These are phyloP conservation scores for Candida boleticola DNA, from an alignment of 805 yeast genomes.

Conservation along the genomic window DNA sequence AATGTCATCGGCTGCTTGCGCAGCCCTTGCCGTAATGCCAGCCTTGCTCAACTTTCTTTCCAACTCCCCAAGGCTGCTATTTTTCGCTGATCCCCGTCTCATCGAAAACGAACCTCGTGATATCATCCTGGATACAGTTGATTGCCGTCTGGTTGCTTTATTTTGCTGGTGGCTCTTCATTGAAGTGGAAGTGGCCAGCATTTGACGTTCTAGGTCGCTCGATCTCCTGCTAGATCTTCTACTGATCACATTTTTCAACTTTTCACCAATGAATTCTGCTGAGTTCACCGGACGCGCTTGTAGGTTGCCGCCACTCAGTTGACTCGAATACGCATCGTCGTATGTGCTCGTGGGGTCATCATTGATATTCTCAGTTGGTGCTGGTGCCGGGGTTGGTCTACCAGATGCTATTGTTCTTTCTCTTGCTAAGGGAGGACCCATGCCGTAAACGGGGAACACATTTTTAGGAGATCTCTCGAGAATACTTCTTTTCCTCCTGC, in stretches of 20 bases:
- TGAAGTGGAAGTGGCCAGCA: not conserved
- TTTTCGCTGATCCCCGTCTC: conserved; percentile 2
- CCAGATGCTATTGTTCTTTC: conserved; percentile 57
- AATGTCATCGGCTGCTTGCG: conserved; percentile 14
- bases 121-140: not conserved
- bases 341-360: no score
- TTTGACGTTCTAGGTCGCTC: conserved; percentile 10
- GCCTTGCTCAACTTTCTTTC: conserved; percentile 13
- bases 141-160: not conserved
- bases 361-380: no score
- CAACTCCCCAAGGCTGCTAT: conserved; percentile 8
- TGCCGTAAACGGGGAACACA: conserved; percentile 76
- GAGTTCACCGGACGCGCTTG: conserved; percentile 2
- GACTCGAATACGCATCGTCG: no score
- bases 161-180: conserved; percentile 5
- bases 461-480: conserved; percentile 58
- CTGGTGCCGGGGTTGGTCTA: no score
- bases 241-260: conserved; percentile 16
- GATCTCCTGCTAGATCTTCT: conserved; percentile 6
- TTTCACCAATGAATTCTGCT: conserved; percentile 22
- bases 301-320: no score
- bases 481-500: not conserved
- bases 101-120: not conserved
- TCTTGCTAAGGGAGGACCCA: conserved; percentile 61
- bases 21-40: conserved; percentile 13